Conservation (phyloP, 2,329 filamentous ascomycete genomes). For the Metarhizium guizhouense region DNA sequence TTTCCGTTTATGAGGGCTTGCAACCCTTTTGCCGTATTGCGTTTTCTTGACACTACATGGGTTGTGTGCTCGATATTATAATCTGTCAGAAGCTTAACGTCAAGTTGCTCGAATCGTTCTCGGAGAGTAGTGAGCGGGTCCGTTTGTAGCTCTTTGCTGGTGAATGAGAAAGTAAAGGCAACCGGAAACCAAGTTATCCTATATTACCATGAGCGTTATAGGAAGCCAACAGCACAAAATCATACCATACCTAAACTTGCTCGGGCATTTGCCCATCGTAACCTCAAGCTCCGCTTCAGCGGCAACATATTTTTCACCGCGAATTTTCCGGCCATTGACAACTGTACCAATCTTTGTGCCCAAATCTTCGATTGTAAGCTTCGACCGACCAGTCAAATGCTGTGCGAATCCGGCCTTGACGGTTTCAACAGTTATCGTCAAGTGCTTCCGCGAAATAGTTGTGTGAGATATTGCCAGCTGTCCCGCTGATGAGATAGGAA, state of each 20-base stretch:
- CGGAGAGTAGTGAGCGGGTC: conserved; percentile 56
- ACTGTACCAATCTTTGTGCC: conserved; percentile 78
- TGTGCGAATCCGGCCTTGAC: conserved; percentile 59
- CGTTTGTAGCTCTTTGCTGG: conserved; percentile 58
- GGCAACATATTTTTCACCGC: conserved; percentile 50
- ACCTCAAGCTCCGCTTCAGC: conserved; percentile 47
- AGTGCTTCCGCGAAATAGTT: conserved; percentile 80
- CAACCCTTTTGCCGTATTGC: conserved; percentile 80
- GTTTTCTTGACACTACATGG: conserved; percentile 79
- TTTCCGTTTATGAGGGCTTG: conserved; percentile 77
- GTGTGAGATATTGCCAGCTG: conserved; percentile 66
- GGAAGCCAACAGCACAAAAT: neutral
- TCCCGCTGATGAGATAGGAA: conserved; percentile 37
- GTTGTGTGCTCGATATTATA: conserved; percentile 67
- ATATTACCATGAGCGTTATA: conserved; percentile 4
- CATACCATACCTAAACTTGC: conserved; percentile 45
- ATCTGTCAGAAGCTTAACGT: conserved; percentile 73
- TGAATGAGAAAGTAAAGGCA: conserved; percentile 66
- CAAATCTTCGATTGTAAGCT: conserved; percentile 66
- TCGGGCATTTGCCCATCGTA: conserved; percentile 60
- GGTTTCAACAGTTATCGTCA: conserved; percentile 62
- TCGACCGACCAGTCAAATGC: conserved; percentile 55
- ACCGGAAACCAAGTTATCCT: conserved; percentile 74
- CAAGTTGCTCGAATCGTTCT: conserved; percentile 66
- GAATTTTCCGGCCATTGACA: conserved; percentile 64